phyloP scores from a whole-genome alignment of 352 stramenopile genomes.

The Globisporangium paroecandrum region DNA sequence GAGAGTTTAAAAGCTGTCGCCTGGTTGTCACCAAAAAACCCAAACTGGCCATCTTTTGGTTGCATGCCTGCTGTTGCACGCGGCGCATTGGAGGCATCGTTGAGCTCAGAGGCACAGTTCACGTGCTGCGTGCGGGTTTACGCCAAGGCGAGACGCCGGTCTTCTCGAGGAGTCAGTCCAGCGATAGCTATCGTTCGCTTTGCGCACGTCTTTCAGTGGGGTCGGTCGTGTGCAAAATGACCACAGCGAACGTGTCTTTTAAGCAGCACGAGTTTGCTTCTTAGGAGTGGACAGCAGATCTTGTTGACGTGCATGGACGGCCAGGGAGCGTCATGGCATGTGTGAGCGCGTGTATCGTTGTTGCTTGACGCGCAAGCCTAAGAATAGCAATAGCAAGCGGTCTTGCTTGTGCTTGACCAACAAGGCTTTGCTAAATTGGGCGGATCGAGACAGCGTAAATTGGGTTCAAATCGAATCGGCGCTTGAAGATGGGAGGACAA shows the following conservation, averaged over 20 bases:
- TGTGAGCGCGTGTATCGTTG: too few relatives aligned
- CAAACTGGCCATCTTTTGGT: slow-evolving; percentile 19
- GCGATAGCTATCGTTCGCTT: background rate
- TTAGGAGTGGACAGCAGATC: background rate
- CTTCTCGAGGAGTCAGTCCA: background rate
- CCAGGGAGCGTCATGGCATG: background rate
- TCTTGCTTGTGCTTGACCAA: background rate
- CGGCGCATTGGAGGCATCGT: background rate
- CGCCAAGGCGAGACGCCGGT: background rate
- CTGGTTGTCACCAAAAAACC: background rate
- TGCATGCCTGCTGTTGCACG: slow-evolving; percentile 7
- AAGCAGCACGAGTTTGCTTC: background rate
- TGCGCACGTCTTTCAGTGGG: background rate
- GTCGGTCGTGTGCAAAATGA: background rate
- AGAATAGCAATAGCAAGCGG: background rate
- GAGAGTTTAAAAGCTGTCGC: background rate
- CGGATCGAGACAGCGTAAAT: slow-evolving; percentile 3
- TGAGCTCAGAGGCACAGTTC: slow-evolving; percentile 17
- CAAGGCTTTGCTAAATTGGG: slow-evolving; percentile 6
- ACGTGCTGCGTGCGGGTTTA: background rate
- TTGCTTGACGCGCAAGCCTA: background rate
- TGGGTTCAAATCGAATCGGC: slow-evolving; percentile 1
- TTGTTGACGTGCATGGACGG: background rate
- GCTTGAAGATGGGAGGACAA: slow-evolving; percentile 17
- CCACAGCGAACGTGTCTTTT: background rate